Evolutionary conservation across 2,329 filamentous ascomycete species (phyloP).

Genomic region (Scytalidium lignicola): DNA sequence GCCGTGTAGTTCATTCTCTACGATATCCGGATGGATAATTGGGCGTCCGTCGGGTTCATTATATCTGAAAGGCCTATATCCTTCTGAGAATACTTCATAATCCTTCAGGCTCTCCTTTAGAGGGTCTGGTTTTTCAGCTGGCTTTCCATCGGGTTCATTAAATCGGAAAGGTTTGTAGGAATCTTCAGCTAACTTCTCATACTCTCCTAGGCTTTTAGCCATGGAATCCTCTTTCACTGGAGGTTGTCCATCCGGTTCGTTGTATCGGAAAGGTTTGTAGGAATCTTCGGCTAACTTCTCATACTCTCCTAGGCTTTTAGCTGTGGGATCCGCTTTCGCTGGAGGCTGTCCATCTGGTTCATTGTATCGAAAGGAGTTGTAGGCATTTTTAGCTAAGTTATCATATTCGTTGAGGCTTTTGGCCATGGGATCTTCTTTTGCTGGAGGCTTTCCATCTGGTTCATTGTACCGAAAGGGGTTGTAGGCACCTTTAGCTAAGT

Average conservation of each 20-base stretch:
- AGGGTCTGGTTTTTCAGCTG: constrained; percentile 8
- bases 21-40: not conserved
- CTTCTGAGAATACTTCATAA: not conserved
- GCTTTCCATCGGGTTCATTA: constrained; percentile 21
- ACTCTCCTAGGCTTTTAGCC: no score
- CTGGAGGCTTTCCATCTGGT: constrained; percentile 17
- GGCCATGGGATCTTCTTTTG: constrained; percentile 5
- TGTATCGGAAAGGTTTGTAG: constrained; percentile 15
- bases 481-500: constrained; percentile 11
- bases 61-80: no score
- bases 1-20: not conserved
- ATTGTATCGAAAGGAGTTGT: constrained; percentile 30
- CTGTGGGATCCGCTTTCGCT: constrained; percentile 21
- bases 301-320: constrained; percentile 33
- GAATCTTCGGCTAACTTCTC: constrained; percentile 24
- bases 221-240: no score
- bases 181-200: no score
- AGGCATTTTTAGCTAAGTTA: constrained; percentile 19
- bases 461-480: constrained; percentile 18
- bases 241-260: constrained; percentile 11
- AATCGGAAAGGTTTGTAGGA: no score
- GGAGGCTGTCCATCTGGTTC: constrained; percentile 34
- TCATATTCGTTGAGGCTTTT: constrained; percentile 1
- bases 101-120: constrained; percentile 5
- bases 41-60: constrained; percentile 1